Conservation (phyloP, 306 rosid species). For the Vicia villosa region DNA sequence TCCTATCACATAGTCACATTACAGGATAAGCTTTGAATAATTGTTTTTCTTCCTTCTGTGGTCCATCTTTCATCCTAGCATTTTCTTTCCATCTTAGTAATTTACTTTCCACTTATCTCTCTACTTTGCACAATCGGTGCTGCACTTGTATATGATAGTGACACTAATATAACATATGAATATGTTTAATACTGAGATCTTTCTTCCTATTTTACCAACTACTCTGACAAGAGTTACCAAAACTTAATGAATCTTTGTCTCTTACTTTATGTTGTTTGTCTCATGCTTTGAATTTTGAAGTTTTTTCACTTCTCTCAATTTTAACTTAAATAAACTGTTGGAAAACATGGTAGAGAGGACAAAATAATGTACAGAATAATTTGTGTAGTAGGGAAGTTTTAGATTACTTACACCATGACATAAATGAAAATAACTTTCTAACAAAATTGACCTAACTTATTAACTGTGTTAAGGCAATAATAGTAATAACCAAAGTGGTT, state of each 20-base stretch:
- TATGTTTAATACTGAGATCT: not conserved
- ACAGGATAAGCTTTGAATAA: too few relatives aligned
- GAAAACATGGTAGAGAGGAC: not conserved
- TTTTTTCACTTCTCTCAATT: too few relatives aligned
- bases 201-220: not conserved
- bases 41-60: too few relatives aligned
- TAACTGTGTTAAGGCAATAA: not conserved
- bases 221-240: not conserved
- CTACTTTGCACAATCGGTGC: too few relatives aligned
- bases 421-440: not conserved
- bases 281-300: not conserved
- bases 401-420: not conserved
- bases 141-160: too few relatives aligned
- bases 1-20: too few relatives aligned
- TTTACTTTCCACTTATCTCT: too few relatives aligned
- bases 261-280: not conserved
- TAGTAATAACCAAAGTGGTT: not conserved
- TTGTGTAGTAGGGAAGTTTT: not conserved
- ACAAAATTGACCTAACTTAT: slow-evolving; percentile 17
- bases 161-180: too few relatives aligned
- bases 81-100: too few relatives aligned
- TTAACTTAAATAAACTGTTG: not conserved
- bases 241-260: not conserved
- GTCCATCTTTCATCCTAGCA: too few relatives aligned
- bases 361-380: not conserved